Evolutionary conservation across 257 asterid genomes (phyloP).

Genomic region (Datura wrightii): DNA sequence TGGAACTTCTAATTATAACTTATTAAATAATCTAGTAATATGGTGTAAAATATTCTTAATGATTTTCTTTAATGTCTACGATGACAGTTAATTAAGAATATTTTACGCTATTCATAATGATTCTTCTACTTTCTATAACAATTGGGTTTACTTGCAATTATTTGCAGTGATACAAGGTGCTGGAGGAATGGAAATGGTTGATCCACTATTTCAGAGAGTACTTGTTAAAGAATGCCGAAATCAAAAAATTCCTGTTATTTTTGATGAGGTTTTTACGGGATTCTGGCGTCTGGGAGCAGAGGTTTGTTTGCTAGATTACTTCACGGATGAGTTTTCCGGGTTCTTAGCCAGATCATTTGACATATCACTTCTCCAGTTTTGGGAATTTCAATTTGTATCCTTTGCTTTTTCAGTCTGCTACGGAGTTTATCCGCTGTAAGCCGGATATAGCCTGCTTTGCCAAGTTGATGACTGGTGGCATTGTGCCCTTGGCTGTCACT

Average conservation of each 20-base stretch:
- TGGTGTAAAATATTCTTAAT: neutral
- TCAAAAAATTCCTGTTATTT: slow-evolving; percentile 83
- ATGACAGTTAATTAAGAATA: neutral
- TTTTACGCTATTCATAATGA: neutral
- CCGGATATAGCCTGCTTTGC: slow-evolving; percentile 97
- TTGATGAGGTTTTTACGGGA: slow-evolving; percentile 97
- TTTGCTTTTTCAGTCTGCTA: slow-evolving; percentile 71
- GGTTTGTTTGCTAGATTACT: slow-evolving; percentile 51
- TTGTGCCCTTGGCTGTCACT: slow-evolving; percentile 90
- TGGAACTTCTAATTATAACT: neutral
- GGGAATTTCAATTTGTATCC: slow-evolving; percentile 12
- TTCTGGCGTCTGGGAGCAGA: slow-evolving; percentile 98
- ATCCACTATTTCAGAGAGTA: slow-evolving; percentile 90
- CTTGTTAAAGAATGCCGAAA: slow-evolving; percentile 82
- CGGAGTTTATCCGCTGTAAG: slow-evolving; percentile 77
- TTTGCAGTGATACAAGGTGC: slow-evolving; percentile 90
- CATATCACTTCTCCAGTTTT: slow-evolving; percentile 22
- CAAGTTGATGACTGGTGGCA: slow-evolving; percentile 97
- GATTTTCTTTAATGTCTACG: neutral
- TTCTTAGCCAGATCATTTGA: slow-evolving; percentile 23
- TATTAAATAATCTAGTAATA: neutral
- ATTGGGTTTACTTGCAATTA: slow-evolving; percentile 24
- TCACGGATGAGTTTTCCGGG: neutral
- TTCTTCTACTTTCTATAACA: neutral
- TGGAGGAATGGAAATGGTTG: slow-evolving; percentile 95